phyloP scores from a whole-genome alignment of 495 filamentous ascomycete species.

The Neurospora sp. region DNA sequence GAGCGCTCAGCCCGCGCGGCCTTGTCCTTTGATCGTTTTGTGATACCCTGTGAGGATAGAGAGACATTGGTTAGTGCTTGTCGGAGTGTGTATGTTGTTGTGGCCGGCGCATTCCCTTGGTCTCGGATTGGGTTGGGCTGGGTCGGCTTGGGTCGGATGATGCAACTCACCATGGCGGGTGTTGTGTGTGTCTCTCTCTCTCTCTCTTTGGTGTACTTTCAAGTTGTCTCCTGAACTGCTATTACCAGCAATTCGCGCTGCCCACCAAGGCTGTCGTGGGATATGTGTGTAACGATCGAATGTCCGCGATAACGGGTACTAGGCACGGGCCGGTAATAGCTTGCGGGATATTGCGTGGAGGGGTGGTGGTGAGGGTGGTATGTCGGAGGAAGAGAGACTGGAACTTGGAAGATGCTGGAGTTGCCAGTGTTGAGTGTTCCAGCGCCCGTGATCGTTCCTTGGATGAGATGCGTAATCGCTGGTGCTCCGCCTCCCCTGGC shows the following conservation, averaged over 20 bases:
- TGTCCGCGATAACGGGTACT: background rate
- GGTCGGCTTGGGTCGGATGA: background rate
- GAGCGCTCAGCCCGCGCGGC: conserved; percentile 49
- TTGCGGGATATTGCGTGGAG: background rate
- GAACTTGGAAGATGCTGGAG: background rate
- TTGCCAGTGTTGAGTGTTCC: background rate
- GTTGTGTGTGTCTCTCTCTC: background rate
- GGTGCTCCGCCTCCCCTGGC: background rate
- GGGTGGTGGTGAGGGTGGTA: background rate
- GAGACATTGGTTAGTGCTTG: background rate
- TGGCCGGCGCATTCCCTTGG: background rate
- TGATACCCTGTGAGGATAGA: conserved; percentile 37
- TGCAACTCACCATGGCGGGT: conserved; percentile 16
- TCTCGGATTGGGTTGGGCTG: background rate
- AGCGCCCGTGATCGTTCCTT: background rate
- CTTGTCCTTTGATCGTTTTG: conserved; percentile 47
- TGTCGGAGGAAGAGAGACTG: background rate
- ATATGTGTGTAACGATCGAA: background rate
- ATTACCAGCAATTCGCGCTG: background rate
- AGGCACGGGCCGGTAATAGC: background rate
- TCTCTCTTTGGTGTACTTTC: background rate
- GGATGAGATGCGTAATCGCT: background rate
- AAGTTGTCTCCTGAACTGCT: background rate
- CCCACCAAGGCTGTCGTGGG: background rate
- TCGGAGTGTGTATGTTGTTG: background rate